phyloP scores from a whole-genome alignment of 805 yeast species.

The Yarrowia keelungensis region DNA sequence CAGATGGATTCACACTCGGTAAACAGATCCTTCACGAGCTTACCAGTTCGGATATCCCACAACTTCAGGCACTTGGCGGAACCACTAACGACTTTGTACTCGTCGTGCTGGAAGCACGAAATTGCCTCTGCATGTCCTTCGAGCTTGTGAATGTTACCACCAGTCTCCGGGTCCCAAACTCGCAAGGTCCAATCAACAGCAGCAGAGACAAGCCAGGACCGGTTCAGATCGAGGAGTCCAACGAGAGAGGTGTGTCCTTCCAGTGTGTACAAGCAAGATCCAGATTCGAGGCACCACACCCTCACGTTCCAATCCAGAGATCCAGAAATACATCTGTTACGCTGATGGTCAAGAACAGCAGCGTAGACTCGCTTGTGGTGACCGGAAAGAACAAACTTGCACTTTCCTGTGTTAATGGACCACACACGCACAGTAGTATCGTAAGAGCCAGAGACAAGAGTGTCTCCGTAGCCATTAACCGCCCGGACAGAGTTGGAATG shows the following conservation, averaged over 20 bases:
- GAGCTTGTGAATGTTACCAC: constrained; percentile 69
- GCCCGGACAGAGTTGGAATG: constrained; percentile 86
- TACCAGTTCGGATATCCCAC: constrained; percentile 84
- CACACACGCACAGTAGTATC: constrained; percentile 91
- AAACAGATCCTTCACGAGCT: constrained; percentile 71
- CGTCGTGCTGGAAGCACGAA: constrained; percentile 91
- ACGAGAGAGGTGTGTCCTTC: constrained; percentile 92
- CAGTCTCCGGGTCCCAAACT: constrained; percentile 87
- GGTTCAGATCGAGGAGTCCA: constrained; percentile 80
- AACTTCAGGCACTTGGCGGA: constrained; percentile 85
- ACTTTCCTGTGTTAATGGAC: constrained; percentile 79
- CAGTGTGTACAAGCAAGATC: constrained; percentile 69
- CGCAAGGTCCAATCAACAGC: constrained; percentile 94
- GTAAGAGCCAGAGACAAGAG: constrained; percentile 87
- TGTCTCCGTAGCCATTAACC: constrained; percentile 83
- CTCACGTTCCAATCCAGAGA: constrained; percentile 87
- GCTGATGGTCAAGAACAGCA: constrained; percentile 77
- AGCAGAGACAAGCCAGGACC: constrained; percentile 82
- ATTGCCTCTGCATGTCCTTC: constrained; percentile 85
- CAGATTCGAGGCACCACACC: constrained; percentile 87
- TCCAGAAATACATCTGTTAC: constrained; percentile 86
- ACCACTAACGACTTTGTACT: constrained; percentile 84
- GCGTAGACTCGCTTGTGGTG: constrained; percentile 89
- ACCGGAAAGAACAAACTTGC: constrained; percentile 76
- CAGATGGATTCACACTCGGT: constrained; percentile 85